Evolutionary conservation across 257 asterid species (phyloP).

Genomic region (Lycium ferocissimum): DNA sequence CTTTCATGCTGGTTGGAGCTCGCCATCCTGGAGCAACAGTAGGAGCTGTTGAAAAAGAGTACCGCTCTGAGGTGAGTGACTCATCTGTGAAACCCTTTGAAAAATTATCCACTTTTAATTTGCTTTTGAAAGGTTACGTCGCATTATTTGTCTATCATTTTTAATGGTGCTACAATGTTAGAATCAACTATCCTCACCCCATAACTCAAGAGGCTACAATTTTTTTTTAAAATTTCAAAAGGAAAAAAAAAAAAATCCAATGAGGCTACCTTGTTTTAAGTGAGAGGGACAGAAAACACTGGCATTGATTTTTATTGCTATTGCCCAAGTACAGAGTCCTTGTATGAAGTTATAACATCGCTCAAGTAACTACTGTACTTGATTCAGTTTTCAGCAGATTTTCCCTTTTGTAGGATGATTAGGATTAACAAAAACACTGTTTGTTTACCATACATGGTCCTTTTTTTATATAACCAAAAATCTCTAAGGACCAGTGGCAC

Average conservation of each 20-base stretch:
- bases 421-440: neutral
- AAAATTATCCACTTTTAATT: neutral
- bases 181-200: neutral
- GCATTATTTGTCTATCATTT: neutral
- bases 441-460: neutral
- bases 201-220: neutral
- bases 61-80: slow-evolving; percentile 75
- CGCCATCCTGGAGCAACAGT: slow-evolving; percentile 97
- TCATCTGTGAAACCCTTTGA: neutral
- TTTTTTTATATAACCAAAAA: too few relatives aligned
- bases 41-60: slow-evolving; percentile 85
- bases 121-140: neutral
- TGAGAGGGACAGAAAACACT: neutral
- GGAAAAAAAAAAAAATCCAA: neutral
- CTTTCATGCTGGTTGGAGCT: slow-evolving; percentile 99
- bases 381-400: neutral
- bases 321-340: neutral
- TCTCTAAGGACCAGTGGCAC: too few relatives aligned
- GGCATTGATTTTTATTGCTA: neutral
- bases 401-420: neutral
- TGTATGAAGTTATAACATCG: neutral
- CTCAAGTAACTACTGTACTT: neutral
- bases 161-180: neutral
- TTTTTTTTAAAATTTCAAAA: neutral
- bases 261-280: slow-evolving; percentile 1